phyloP scores from a whole-genome alignment of 345 rosid species.

The Anacardium occidentale region DNA sequence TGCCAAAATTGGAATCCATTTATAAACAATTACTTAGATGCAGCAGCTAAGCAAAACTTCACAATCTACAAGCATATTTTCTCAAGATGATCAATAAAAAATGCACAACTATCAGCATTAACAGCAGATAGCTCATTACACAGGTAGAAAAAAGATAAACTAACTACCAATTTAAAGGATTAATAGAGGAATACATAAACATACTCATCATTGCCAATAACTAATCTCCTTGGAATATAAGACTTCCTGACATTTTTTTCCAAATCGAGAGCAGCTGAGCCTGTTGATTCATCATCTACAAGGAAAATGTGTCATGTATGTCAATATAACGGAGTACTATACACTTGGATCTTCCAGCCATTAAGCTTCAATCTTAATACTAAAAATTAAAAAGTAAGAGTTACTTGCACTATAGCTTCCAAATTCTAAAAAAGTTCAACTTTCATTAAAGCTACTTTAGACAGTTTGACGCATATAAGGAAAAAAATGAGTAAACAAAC shows the following conservation, averaged over 20 bases:
- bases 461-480: background rate
- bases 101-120: background rate
- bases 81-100: background rate
- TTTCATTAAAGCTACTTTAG: background rate
- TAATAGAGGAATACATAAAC: slow-evolving; percentile 29
- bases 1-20: slow-evolving; percentile 34
- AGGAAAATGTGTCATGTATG: slow-evolving; percentile 5
- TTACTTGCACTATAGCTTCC: background rate
- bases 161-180: background rate
- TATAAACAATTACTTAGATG: background rate
- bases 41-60: background rate
- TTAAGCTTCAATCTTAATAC: background rate
- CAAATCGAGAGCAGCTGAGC: slow-evolving; percentile 35
- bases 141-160: background rate
- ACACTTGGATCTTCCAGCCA: background rate
- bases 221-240: slow-evolving; percentile 82
- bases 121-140: background rate
- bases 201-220: slow-evolving; percentile 94
- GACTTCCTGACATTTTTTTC: slow-evolving; percentile 54
- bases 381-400: background rate
- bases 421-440: slow-evolving; percentile 6
- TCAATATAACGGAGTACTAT: background rate
- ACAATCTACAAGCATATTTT: background rate
- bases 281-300: slow-evolving; percentile 56
- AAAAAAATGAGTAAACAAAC: slow-evolving; percentile 30